Conservation (phyloP, 2,329 filamentous ascomycete genomes). For the Lachnellula willkommii region DNA sequence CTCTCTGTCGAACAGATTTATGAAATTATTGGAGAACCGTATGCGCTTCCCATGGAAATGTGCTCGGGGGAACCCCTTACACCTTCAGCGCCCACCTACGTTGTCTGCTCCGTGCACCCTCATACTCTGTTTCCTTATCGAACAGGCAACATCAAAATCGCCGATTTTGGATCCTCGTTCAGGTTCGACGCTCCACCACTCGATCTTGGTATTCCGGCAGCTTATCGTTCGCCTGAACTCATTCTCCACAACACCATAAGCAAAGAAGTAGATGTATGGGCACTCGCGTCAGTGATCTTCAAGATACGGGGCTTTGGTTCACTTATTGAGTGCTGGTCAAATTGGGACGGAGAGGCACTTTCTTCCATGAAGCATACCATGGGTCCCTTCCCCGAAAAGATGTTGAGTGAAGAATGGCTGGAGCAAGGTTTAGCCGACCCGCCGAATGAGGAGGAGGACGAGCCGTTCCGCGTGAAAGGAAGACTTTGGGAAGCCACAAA, state of each 20-base stretch:
- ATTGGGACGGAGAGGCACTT: background rate
- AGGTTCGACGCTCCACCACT: background rate
- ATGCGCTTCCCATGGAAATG: background rate
- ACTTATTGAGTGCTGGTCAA: background rate
- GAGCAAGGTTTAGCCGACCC: background rate
- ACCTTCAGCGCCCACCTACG: background rate
- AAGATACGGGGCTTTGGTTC: background rate
- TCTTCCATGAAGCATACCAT: background rate
- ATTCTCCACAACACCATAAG: background rate
- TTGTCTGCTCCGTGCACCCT: background rate
- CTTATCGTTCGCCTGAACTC: background rate
- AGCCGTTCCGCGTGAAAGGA: background rate
- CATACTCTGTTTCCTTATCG: background rate
- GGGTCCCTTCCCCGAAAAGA: background rate
- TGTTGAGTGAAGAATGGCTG: background rate
- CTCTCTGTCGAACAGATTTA: background rate
- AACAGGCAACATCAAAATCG: constrained; percentile 9
- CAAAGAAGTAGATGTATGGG: constrained; percentile 1
- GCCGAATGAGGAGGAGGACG: background rate
- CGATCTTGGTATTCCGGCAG: background rate
- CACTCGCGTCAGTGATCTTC: background rate
- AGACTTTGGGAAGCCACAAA: background rate
- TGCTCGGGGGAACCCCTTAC: background rate
- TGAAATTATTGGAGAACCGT: background rate
- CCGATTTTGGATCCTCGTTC: constrained; percentile 6